A percentile compares a stretch with the other conserved stretches of the same genome.
These are phyloP conservation scores for Brassica napus DNA, from an alignment of 345 rosid genomes.

Conservation along the genomic window DNA sequence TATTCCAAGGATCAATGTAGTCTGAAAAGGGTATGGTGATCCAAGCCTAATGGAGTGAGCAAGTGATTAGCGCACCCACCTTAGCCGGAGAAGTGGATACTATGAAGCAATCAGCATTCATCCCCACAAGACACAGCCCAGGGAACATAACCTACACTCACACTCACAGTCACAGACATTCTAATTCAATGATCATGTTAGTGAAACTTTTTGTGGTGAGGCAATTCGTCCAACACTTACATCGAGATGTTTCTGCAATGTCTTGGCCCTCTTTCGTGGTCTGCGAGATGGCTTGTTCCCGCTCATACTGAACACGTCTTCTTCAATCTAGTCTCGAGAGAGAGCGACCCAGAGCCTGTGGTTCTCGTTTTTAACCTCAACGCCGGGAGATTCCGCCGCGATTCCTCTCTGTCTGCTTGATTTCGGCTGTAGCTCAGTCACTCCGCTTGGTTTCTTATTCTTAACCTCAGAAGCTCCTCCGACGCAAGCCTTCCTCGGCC, in stretches of 20 bases:
- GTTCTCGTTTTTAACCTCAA: constrained; percentile 59
- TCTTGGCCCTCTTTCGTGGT: constrained; percentile 75
- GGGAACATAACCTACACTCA: constrained; percentile 62
- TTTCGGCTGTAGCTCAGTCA: constrained; percentile 44
- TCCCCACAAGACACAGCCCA: constrained; percentile 82
- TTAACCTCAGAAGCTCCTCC: constrained; percentile 23
- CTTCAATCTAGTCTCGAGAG: constrained; percentile 87
- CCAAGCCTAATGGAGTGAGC: neutral
- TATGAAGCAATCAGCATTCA: constrained; percentile 70
- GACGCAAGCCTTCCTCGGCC: constrained; percentile 57
- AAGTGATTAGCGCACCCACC: constrained; percentile 40
- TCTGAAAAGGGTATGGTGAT: neutral
- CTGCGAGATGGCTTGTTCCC: constrained; percentile 79
- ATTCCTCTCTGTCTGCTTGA: constrained; percentile 64
- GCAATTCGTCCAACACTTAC: constrained; percentile 51
- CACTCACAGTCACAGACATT: neutral
- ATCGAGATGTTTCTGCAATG: constrained; percentile 74
- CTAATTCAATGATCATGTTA: neutral
- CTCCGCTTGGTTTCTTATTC: constrained; percentile 38
- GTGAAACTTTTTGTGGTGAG: neutral
- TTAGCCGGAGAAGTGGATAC: constrained; percentile 54
- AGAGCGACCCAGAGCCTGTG: constrained; percentile 70
- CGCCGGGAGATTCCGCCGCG: constrained; percentile 53
- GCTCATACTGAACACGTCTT: constrained; percentile 80
- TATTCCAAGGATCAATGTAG: constrained; percentile 5